These are phyloP conservation scores for Beauveria bassiana DNA, from an alignment of 2,329 filamentous ascomycete genomes.

Conservation along the genomic window DNA sequence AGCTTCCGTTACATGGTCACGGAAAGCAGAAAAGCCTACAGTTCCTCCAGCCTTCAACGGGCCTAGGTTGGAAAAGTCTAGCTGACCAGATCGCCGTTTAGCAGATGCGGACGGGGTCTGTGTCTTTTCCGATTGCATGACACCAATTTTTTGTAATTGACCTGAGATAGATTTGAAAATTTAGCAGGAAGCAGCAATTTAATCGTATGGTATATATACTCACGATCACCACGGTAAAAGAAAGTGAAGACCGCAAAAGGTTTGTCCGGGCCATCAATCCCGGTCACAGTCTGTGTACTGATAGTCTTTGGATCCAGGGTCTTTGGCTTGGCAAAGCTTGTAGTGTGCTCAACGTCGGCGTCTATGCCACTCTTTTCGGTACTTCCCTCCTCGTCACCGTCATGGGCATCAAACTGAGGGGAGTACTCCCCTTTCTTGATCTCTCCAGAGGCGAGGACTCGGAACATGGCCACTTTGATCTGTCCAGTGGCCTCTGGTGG, in stretches of 20 bases:
- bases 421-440: constrained; percentile 98
- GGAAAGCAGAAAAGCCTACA: constrained; percentile 82
- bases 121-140: constrained; percentile 62
- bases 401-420: constrained; percentile 92
- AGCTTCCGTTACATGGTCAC: constrained; percentile 56
- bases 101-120: constrained; percentile 51
- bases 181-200: background rate
- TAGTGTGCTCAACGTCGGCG: constrained; percentile 89
- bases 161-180: constrained; percentile 41
- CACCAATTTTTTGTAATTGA: constrained; percentile 94
- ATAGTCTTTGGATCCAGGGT: constrained; percentile 93
- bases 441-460: constrained; percentile 89
- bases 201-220: constrained; percentile 35
- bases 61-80: constrained; percentile 78
- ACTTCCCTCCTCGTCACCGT: constrained; percentile 71
- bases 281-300: constrained; percentile 97
- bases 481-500: constrained; percentile 91
- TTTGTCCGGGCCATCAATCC: constrained; percentile 90
- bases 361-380: constrained; percentile 56
- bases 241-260: constrained; percentile 97
- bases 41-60: constrained; percentile 82
- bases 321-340: constrained; percentile 95
- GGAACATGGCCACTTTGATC: constrained; percentile 96
- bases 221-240: constrained; percentile 91
- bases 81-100: constrained; percentile 76